Evolutionary conservation across 805 yeast genomes (phyloP), one percentile per base, ranked within the genome.

Genomic region (Ogataea pignaliae): DNA sequence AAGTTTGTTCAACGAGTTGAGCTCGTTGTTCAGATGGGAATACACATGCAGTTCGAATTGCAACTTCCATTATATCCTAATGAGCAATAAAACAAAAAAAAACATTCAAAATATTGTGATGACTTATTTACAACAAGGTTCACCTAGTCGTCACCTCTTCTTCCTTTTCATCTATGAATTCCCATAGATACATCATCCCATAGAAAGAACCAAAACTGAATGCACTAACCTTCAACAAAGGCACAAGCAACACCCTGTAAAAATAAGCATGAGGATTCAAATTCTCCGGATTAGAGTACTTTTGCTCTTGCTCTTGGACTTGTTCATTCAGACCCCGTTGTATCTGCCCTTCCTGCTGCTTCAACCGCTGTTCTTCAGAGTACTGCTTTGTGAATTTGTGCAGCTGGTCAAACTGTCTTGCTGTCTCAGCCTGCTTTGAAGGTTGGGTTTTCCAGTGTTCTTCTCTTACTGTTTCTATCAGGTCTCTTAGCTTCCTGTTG

Each of bases 181-280:
- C 73, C 79, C 76, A 73, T 9, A 71, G 49, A 37, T 65, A 73
- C n/a, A 57, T 56, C 52, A 78, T 47, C 0, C 71, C 58, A 47
- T 73, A 78, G 48, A 72, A 78, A 0, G 79, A 71, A 2, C 61
- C 70, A 40, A 75, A 65, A 6, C 79, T 70, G 8, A 74, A 43
- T 0, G 61, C 62, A 30, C 76, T 57, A 14, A 75, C 70, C 47
- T 73, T 77, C 4, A 69, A 44, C 37, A 73, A 64, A 1, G 83
- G 81, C 18, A 55, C 61, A 1, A 72, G 75, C 51, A 74, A 70
- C 32, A 68, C 69, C 46, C 70, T 64, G 52, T 78, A 78, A 54
- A 78, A 73, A 31, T 58, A 55, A 2, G 52, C 42, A 43, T 62
- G 65, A 26, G 66, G 63, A 35, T 60, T 61, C 44, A 55, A 18